Base-by-base conservation (phyloP, 208 protist genomes). In the Herpetomonas tarakana region DNA sequence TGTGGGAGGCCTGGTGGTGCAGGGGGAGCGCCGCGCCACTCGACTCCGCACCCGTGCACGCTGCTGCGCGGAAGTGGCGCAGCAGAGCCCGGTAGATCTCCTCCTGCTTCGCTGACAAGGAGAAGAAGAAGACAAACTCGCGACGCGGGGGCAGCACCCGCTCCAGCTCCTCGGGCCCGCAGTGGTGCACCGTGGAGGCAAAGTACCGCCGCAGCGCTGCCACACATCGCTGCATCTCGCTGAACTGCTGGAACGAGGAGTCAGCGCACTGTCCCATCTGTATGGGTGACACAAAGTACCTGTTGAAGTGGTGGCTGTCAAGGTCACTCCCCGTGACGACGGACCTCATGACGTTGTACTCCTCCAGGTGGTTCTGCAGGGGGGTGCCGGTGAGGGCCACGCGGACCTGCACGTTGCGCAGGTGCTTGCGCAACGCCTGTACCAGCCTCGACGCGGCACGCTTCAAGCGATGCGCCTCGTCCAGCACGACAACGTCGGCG, bases 331-430 rank as follows among this genome's bases (percentile, higher is more conserved):
- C 83, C 1, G 74, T 91, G 0, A 95, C 78, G 9, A 86, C 74
- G 16, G 90, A 81, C 58, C 89, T 69, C 91, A 97, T 96, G 7
- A 88, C 79, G 50, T 83, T 94, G 60, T 97, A 97, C 65, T 94
- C 86, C 38, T 82, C 76, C 11, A 97, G 62, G 61, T 96, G 81
- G 49, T 96, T 96, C 63, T 96, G 90, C 26, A 96, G 67, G 22
- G 90, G 90, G 11, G 90, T 96, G 19, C 92, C 92, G 2, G 92
- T 97, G 4, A 97, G 77, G 0, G 88, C 86, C 11, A 97, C 35
- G 12, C 92, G 86, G 45, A 94, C 68, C 62, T 85, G 88, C 31
- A 88, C 68, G 27, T 61, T 39, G 25, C 65, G 68, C 18, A 88
- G 49, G 64, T 89, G 75, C 44, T 74, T 45, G 27, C 56, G 52